Base-by-base conservation (phyloP, 768 basidiomycete species). In the Boletus reticuloceps region DNA sequence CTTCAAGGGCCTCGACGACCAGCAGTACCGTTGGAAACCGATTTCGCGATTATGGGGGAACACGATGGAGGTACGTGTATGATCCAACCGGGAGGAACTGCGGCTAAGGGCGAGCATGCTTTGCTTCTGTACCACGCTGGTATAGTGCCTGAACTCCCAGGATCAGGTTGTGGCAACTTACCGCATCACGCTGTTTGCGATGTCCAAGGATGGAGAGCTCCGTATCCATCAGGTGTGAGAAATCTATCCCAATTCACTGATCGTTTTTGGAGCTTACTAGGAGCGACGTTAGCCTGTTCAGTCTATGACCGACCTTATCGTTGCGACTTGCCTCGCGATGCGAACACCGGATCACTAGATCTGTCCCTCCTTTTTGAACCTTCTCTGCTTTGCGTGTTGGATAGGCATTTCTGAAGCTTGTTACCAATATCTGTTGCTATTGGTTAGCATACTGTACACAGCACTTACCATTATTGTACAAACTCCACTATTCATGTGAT, bases 121-220 rank as follows among this genome's bases (percentile, higher is more conserved):
- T 12, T 36, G 29, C 29, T 29, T 29, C 29, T 2, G 29, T 9
- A 29, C 34, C 14, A 36, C 34, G 12, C 34, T 36, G 14, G 29
- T 39, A 20, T 32, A 71, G 69, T 72, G 71, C 46, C 46, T 63
- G 32, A 49, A 65, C 43, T 47, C 61, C 4, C 58, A 58, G 19
- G 50, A 55, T 38, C 59, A 58, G n/a, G 50, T 70, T 12, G 58
- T 72, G 25, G 69, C 69, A 2, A 69, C 69, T 12, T 70, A 72
- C 47, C 69, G 69, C 19, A 56, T 67, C 20, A 70, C 67, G 25
- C 42, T 56, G 11, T 60, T 70, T 54, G 71, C 69, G 13, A 31
- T 71, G 32, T 62, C 48, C 37, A 70, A 72, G 48, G 69, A 70
- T 39, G 69, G 69, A 5, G 71, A 69, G 34, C 67, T 70, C 6